Evolutionary conservation across 139 green algal genomes (phyloP).

Genomic region (Picochlorum sp.): DNA sequence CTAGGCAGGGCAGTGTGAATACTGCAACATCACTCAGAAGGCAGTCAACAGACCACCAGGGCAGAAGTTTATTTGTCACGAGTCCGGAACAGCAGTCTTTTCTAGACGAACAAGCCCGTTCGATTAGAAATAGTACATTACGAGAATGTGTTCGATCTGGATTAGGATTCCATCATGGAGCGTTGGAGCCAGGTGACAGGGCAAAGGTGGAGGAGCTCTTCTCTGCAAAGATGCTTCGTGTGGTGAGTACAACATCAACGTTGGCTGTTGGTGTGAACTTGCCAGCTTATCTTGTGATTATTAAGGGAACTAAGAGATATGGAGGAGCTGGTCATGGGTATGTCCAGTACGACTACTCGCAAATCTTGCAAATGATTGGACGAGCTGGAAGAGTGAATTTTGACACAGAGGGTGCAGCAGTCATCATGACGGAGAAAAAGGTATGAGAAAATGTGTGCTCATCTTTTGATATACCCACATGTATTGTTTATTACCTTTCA

Average conservation of each 20-base stretch:
- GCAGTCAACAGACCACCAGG: constrained; percentile 7
- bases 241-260: constrained; percentile 83
- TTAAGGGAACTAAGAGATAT: constrained; percentile 75
- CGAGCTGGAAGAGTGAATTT: constrained; percentile 87
- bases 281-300: constrained; percentile 83
- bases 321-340: constrained; percentile 47
- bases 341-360: constrained; percentile 77
- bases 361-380: constrained; percentile 70
- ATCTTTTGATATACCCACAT: not conserved
- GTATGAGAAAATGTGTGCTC: not conserved
- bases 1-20: constrained; percentile 65
- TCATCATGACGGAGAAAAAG: constrained; percentile 85
- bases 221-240: constrained; percentile 40
- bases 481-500: not conserved
- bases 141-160: constrained; percentile 31
- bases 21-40: constrained; percentile 51
- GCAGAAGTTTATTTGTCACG: constrained; percentile 25
- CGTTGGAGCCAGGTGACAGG: constrained; percentile 58
- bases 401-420: constrained; percentile 76
- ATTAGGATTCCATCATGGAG: constrained; percentile 79
- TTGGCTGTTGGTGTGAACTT: constrained; percentile 92
- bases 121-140: constrained; percentile 37
- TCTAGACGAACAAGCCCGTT: constrained; percentile 22
- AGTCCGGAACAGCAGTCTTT: constrained; percentile 29
- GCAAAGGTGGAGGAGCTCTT: constrained; percentile 73